phyloP scores from a whole-genome alignment of 306 rosid species.

The Cucumis melo region DNA sequence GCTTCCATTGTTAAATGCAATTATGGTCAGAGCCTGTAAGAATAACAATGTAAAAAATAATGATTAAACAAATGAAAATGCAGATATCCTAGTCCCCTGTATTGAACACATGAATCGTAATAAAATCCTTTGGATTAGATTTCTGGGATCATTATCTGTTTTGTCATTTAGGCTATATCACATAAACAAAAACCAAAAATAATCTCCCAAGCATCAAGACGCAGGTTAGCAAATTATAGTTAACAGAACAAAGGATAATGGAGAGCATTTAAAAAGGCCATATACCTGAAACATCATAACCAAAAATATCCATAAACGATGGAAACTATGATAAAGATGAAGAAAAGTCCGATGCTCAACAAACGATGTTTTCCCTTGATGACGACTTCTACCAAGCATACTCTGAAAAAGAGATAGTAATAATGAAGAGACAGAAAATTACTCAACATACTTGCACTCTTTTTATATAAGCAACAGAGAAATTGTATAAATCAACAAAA shows the following conservation, averaged over 20 bases:
- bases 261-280: neutral
- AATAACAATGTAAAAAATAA: neutral
- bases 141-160: too few species aligned
- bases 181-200: neutral
- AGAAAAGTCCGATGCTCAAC: conserved; percentile 95
- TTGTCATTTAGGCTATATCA: too few species aligned
- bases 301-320: conserved; percentile 89
- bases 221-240: neutral
- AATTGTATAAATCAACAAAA: too few species aligned
- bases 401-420: conserved; percentile 26
- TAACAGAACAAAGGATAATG: neutral
- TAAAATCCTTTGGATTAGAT: too few species aligned
- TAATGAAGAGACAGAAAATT: neutral
- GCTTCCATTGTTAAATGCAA: conserved; percentile 63
- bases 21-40: conserved; percentile 59
- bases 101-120: too few species aligned
- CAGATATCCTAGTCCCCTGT: neutral
- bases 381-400: conserved; percentile 38
- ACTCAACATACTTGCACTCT: neutral
- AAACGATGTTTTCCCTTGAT: conserved; percentile 83
- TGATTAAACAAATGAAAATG: neutral
- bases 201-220: neutral
- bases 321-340: conserved; percentile 92
- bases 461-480: too few species aligned
- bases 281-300: conserved; percentile 96